These are phyloP conservation scores for Hymenoscyphus albidus DNA, from an alignment of 2,329 filamentous ascomycete genomes.

Conservation along the genomic window DNA sequence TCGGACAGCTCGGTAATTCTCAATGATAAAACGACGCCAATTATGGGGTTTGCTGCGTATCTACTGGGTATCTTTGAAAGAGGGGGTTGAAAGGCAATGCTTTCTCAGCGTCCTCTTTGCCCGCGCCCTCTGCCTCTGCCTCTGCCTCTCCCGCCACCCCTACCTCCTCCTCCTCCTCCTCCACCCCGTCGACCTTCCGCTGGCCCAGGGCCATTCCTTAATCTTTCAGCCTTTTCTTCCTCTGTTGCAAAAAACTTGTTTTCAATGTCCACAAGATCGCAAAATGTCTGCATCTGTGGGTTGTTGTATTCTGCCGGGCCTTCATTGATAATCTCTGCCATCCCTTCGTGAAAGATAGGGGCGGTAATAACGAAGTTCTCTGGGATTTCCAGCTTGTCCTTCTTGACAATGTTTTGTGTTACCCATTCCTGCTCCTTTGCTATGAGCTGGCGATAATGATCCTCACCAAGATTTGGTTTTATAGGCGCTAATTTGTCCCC, in stretches of 20 bases:
- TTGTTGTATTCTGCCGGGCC: conserved; percentile 80
- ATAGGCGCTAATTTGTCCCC: conserved; percentile 54
- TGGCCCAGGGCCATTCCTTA: conserved; percentile 53
- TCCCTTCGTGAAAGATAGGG: conserved; percentile 59
- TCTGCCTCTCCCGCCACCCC: conserved; percentile 34
- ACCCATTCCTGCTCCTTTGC: conserved; percentile 74
- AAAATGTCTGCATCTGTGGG: conserved; percentile 80
- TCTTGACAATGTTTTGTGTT: conserved; percentile 64
- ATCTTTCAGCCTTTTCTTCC: conserved; percentile 62
- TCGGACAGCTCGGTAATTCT: not conserved
- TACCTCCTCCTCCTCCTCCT: conserved; percentile 30
- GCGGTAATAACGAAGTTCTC: conserved; percentile 76
- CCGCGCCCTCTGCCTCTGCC: conserved; percentile 39
- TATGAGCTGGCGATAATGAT: conserved; percentile 64
- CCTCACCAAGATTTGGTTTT: conserved; percentile 63
- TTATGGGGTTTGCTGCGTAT: not conserved
- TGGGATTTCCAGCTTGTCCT: conserved; percentile 64
- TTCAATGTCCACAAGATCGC: conserved; percentile 68
- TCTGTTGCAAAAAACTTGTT: conserved; percentile 73
- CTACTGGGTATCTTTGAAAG: conserved; percentile 23
- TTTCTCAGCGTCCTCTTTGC: conserved; percentile 22
- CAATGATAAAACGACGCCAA: not conserved
- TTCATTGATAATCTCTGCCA: conserved; percentile 55
- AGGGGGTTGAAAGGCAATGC: conserved; percentile 4
- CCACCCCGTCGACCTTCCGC: conserved; percentile 33